Percentiles rank a stretch among this genome's conserved stretches.
phyloP scores from a whole-genome alignment of 371 early-diverging fungal species.

The Mycotypha africana region DNA sequence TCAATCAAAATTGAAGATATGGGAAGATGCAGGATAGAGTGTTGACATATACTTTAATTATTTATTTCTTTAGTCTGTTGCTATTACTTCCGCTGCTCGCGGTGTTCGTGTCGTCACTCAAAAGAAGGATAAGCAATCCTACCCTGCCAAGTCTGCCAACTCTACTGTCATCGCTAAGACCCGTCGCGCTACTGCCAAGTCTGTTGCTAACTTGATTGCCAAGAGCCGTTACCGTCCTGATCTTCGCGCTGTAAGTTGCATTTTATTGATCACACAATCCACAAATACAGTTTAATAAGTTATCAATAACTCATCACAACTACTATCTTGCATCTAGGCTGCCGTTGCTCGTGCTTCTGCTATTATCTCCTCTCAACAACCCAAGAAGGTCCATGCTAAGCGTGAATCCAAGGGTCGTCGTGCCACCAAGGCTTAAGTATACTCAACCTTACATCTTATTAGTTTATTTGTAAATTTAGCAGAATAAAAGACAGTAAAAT shows the following conservation, averaged over 20 bases:
- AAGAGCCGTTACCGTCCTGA: conserved; percentile 71
- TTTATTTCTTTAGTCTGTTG: conserved; percentile 47
- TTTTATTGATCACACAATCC: too few relatives aligned
- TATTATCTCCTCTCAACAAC: conserved; percentile 60
- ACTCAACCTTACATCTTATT: too few relatives aligned
- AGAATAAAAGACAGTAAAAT: too few relatives aligned
- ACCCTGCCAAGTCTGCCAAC: conserved; percentile 52
- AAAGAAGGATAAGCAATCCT: conserved; percentile 56
- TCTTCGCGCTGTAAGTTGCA: conserved; percentile 61
- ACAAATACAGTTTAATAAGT: background rate
- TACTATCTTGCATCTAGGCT: conserved; percentile 47
- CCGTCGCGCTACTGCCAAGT: conserved; percentile 64
- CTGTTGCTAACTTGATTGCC: conserved; percentile 66
- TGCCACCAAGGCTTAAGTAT: conserved; percentile 29
- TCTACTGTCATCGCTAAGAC: conserved; percentile 59
- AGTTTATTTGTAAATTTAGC: too few relatives aligned
- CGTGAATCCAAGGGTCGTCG: conserved; percentile 36
- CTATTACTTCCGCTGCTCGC: conserved; percentile 55
- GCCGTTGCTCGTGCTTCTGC: conserved; percentile 81
- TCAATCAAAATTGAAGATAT: too few relatives aligned
- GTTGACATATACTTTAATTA: too few relatives aligned
- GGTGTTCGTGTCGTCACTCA: conserved; percentile 62
- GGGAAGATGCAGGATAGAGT: too few relatives aligned
- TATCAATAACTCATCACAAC: too few relatives aligned
- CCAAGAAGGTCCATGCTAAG: conserved; percentile 56